A percentile compares a stretch with the other conserved stretches of the same genome.
These are phyloP conservation scores for Symmetrospora coprosmae DNA, from an alignment of 768 basidiomycete genomes.

Conservation along the genomic window DNA sequence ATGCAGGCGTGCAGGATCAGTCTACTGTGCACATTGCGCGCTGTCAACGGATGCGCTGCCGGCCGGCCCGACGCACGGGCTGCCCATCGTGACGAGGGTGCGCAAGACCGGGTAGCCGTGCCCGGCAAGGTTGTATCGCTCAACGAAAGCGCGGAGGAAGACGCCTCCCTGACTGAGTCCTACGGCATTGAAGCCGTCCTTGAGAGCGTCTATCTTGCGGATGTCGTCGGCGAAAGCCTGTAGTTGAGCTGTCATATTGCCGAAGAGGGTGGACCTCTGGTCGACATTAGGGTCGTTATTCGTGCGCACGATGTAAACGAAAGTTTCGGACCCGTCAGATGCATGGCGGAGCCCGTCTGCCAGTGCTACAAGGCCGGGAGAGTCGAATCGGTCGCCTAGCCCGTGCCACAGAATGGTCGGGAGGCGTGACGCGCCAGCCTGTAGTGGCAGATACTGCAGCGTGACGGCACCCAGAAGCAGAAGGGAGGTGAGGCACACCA, in stretches of 20 bases:
- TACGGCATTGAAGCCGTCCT: slow-evolving; percentile 38
- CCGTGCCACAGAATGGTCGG: slow-evolving; percentile 44
- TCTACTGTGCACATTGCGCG: slow-evolving; percentile 30
- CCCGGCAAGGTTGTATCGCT: slow-evolving; percentile 33
- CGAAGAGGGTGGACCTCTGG: slow-evolving; percentile 36
- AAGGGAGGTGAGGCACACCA: no score
- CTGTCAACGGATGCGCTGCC: neutral
- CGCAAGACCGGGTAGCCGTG: slow-evolving; percentile 28
- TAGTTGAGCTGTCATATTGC: slow-evolving; percentile 36
- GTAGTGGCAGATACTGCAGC: no score
- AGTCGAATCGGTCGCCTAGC: slow-evolving; percentile 38
- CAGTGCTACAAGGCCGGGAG: slow-evolving; percentile 35
- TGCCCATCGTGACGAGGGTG: slow-evolving; percentile 39
- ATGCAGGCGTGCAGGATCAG: slow-evolving; percentile 39
- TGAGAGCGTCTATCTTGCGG: slow-evolving; percentile 33
- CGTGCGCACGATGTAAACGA: slow-evolving; percentile 37
- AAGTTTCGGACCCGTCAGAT: slow-evolving; percentile 35
- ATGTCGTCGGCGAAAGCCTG: slow-evolving; percentile 35
- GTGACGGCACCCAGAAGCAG: no score
- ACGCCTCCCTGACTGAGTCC: slow-evolving; percentile 42
- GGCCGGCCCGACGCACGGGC: slow-evolving; percentile 22
- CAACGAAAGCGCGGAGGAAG: slow-evolving; percentile 38
- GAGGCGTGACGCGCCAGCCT: no score
- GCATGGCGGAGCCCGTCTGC: slow-evolving; percentile 34
- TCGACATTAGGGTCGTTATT: slow-evolving; percentile 36